Percentiles rank a stretch among this genome's conserved stretches.
These are phyloP conservation scores for Mariannaea elegans DNA, from an alignment of 2,329 filamentous ascomycete species.

Conservation along the genomic window DNA sequence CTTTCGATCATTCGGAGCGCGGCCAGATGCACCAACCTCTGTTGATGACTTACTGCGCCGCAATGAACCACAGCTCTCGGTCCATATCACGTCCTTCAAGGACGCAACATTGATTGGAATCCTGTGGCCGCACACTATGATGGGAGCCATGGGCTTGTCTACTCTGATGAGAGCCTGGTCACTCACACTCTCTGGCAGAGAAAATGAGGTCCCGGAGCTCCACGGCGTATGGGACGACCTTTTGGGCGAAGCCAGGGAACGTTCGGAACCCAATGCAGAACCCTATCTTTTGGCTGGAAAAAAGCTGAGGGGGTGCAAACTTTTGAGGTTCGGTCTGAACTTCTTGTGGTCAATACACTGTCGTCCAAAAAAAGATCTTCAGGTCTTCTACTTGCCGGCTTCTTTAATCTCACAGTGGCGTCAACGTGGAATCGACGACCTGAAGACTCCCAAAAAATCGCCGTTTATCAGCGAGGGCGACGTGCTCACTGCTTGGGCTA, in stretches of 20 bases:
- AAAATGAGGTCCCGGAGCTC: constrained; percentile 50
- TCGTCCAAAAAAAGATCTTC: not conserved
- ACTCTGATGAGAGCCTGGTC: constrained; percentile 57
- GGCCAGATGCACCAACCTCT: constrained; percentile 26
- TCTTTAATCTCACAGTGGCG: constrained; percentile 1
- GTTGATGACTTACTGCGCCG: constrained; percentile 51
- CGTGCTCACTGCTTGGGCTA: constrained; percentile 11
- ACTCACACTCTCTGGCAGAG: constrained; percentile 52
- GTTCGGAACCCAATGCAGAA: not conserved
- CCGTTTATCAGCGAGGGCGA: constrained; percentile 17
- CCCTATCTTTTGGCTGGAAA: not conserved
- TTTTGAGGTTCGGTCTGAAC: constrained; percentile 12
- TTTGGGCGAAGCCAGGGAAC: not conserved
- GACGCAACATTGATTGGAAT: constrained; percentile 60
- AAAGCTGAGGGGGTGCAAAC: not conserved
- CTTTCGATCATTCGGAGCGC: constrained; percentile 29
- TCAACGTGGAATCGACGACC: not conserved
- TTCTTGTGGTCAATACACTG: not conserved
- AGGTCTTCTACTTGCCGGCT: constrained; percentile 4
- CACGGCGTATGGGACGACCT: constrained; percentile 49
- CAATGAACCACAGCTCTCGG: constrained; percentile 55
- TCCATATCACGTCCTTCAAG: constrained; percentile 58
- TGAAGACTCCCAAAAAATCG: constrained; percentile 1
- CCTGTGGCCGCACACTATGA: constrained; percentile 56
- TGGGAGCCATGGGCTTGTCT: constrained; percentile 55